A percentile compares a stretch with the other conserved stretches of the same genome.
Conservation (phyloP, 257 asterid genomes). For the Fraxinus excelsior region DNA sequence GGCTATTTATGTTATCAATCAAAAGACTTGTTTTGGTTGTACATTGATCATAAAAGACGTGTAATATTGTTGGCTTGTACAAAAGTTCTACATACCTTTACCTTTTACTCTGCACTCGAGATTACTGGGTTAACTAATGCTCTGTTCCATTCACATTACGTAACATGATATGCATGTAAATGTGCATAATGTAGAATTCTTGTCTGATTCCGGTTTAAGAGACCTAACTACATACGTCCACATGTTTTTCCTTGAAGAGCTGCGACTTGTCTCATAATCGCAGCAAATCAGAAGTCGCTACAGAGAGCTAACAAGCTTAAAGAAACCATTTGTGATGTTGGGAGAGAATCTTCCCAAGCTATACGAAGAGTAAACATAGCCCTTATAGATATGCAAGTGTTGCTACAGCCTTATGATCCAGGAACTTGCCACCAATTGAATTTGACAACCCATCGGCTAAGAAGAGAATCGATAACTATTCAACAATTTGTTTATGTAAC, state of each 20-base stretch:
- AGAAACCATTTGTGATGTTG: conserved; percentile 42
- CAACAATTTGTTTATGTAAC: conserved; percentile 30
- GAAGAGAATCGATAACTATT: conserved; percentile 38
- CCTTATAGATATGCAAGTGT: conserved; percentile 40
- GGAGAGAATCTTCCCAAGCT: conserved; percentile 31
- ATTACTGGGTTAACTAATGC: neutral
- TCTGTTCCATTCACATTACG: neutral
- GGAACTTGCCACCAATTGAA: conserved; percentile 36
- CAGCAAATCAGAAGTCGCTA: conserved; percentile 33
- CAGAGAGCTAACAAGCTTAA: conserved; percentile 42
- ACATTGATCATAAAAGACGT: neutral
- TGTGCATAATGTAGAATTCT: neutral
- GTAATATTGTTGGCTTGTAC: neutral
- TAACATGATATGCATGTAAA: neutral
- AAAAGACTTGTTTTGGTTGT: neutral
- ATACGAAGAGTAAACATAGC: conserved; percentile 40
- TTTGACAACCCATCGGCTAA: conserved; percentile 34
- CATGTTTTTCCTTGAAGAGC: conserved; percentile 35
- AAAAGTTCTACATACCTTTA: neutral
- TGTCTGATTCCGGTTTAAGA: neutral
- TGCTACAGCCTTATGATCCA: conserved; percentile 41
- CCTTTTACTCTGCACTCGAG: neutral
- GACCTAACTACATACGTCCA: too few species aligned
- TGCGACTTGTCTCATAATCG: conserved; percentile 36
- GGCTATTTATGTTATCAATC: too few species aligned